A percentile compares a stretch with the other conserved stretches of the same genome.
Conservation (phyloP, 164 flowering plant genomes). For the Aristolochia californica region DNA sequence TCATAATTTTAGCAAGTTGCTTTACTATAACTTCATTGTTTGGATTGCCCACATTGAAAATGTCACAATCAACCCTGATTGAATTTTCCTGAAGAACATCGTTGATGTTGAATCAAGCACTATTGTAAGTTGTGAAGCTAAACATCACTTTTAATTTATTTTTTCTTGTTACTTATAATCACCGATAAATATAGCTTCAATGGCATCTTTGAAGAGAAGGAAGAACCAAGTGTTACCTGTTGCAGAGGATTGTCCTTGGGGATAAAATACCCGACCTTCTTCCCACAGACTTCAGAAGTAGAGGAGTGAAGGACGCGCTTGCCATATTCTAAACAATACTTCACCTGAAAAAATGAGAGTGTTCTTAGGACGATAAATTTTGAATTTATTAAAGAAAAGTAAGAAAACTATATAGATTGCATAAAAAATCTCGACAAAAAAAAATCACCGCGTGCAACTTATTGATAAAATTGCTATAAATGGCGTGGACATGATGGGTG, state of each 20-base stretch:
- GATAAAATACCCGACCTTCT: slow-evolving; percentile 83
- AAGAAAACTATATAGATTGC: too few relatives aligned
- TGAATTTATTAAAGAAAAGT: neutral
- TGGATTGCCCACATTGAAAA: slow-evolving; percentile 25
- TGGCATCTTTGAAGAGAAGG: slow-evolving; percentile 33
- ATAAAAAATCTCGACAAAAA: neutral
- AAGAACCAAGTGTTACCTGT: slow-evolving; percentile 33
- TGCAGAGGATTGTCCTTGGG: slow-evolving; percentile 84
- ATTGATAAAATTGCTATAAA: slow-evolving; percentile 71
- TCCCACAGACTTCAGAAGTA: slow-evolving; percentile 95
- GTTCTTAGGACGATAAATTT: neutral
- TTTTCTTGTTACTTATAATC: slow-evolving; percentile 27
- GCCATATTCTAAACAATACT: slow-evolving; percentile 86
- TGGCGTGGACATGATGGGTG: slow-evolving; percentile 68
- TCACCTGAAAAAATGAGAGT: slow-evolving; percentile 42
- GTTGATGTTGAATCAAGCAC: too few relatives aligned
- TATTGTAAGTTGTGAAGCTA: neutral
- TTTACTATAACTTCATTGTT: slow-evolving; percentile 23
- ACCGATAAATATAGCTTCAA: slow-evolving; percentile 49
- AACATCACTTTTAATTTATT: neutral
- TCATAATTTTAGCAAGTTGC: slow-evolving; percentile 24
- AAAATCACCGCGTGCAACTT: slow-evolving; percentile 55
- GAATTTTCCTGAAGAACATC: slow-evolving; percentile 16
- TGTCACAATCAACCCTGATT: slow-evolving; percentile 17
- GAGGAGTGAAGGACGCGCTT: slow-evolving; percentile 98